Conservation (phyloP, 768 basidiomycete genomes). For the Chalciporus pseudorubinellus region DNA sequence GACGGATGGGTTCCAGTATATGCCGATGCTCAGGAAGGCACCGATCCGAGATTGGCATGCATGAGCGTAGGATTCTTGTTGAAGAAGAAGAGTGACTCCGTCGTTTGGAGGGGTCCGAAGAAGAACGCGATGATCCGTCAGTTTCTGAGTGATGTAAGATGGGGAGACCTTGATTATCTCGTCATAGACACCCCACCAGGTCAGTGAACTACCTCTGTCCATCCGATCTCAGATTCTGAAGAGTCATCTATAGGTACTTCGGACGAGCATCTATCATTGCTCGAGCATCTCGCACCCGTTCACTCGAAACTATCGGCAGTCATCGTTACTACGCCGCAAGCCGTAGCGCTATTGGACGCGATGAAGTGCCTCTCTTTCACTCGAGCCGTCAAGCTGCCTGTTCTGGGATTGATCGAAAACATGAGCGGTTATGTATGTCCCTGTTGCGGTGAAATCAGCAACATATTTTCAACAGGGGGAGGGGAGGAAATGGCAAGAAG, state of each 20-base stretch:
- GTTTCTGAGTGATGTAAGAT: conserved; percentile 91
- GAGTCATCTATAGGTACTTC: conserved; percentile 72
- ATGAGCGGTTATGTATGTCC: conserved; percentile 99
- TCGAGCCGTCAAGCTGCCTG: conserved; percentile 77
- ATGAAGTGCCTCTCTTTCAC: conserved; percentile 97
- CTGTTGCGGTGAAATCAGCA: conserved; percentile 93
- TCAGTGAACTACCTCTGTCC: conserved; percentile 36
- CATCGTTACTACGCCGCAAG: conserved; percentile 96
- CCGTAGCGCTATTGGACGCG: conserved; percentile 91
- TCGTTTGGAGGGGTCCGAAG: conserved; percentile 98
- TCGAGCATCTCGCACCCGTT: conserved; percentile 89
- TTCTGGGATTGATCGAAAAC: conserved; percentile 93
- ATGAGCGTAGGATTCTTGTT: conserved; percentile 98
- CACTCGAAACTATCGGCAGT: conserved; percentile 77
- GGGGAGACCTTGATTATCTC: conserved; percentile 91
- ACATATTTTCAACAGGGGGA: conserved; percentile 92
- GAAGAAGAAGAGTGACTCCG: conserved; percentile 86
- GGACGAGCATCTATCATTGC: conserved; percentile 93
- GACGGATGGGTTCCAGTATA: conserved; percentile 99
- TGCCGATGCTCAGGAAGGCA: conserved; percentile 60
- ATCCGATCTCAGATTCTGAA: conserved; percentile 6
- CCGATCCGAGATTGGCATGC: conserved; percentile 71
- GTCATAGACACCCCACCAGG: conserved; percentile 97
- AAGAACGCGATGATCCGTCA: conserved; percentile 98
- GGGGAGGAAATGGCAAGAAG: conserved; percentile 83